Evolutionary conservation across 108 stramenopile species (phyloP).

Genomic region (Cyclotella baltica): DNA sequence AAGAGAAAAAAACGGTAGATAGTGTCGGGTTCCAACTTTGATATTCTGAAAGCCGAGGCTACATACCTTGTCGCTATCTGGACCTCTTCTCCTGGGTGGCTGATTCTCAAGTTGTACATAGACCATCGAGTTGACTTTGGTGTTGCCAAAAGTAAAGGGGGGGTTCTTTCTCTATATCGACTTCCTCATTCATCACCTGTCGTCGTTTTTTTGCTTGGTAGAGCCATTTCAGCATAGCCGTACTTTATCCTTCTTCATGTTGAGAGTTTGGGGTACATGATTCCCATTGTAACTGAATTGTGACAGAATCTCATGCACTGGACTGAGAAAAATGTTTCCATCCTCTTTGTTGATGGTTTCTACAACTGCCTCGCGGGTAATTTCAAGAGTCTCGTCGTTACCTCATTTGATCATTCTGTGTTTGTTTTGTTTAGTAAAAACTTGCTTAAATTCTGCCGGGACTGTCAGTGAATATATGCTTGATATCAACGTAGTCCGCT

Average conservation of each 20-base stretch:
- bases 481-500: background rate
- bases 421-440: background rate
- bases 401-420: background rate
- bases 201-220: background rate
- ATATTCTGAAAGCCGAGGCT: conserved; percentile 1
- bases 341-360: conserved; percentile 28
- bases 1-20: conserved; percentile 11
- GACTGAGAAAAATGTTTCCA: conserved; percentile 2
- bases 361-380: background rate
- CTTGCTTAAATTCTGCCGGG: background rate
- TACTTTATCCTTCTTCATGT: background rate
- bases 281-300: background rate
- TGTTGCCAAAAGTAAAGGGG: background rate
- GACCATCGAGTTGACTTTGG: background rate
- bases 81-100: background rate
- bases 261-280: conserved; percentile 1
- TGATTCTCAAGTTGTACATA: background rate
- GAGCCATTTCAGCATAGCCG: background rate
- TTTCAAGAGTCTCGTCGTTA: background rate
- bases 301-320: too few species aligned
- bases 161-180: too few species aligned
- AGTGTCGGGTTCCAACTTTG: background rate
- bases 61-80: background rate
- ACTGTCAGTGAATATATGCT: background rate
- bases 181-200: background rate